Evolutionary conservation across 371 early-diverging fungal genomes (phyloP), one percentile per base, ranked within the genome.

Genomic region (Catenaria anguillulae): DNA sequence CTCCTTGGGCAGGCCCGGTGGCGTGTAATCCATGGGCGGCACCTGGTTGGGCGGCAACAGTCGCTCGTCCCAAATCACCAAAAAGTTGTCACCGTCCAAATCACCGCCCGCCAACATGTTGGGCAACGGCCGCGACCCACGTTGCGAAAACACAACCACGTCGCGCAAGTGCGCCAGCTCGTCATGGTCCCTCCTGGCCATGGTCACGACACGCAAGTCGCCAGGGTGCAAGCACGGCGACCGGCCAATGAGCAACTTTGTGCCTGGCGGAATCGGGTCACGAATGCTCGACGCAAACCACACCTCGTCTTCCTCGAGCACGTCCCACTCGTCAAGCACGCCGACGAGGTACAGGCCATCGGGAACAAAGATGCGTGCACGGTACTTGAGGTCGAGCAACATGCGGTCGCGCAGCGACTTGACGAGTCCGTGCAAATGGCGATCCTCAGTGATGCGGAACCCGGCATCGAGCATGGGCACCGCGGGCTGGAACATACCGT

Each of bases 221-320:
- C 93, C 90, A 0, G 93, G 90, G 66, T 90, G 90, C 62, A 90
- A 75, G 40, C 82, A 80, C 0, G 91, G 93, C 35, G 84, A 83
- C 15, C 89, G 78, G 6, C 76, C 76, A 0, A 89, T 73, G 12
- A 84, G 69, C 23, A 76, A 75, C 3, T 70, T 67, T 33, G 83
- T 77, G 8, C 67, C 67, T 0, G 80, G 64, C 4, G 60, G 64
- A 65, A 40, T 5, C 40, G 40, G 40, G 40, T 10, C 5, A 5
- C 5, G 40, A 17, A 10, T 17, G 10, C 10, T 10, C 10, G 40
- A 40, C 10, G 10, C 17, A 17, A 40, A 17, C 10, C 17, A 40
- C 40, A 40, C 40, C 40, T 40, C 40, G 17, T 40, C 40, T 5
- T 5, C 10, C 17, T 17, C 40, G 10, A 40, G 40, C 40, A 59